Conservation (phyloP, 2,329 filamentous ascomycete species). For the Nothopassalora personata region DNA sequence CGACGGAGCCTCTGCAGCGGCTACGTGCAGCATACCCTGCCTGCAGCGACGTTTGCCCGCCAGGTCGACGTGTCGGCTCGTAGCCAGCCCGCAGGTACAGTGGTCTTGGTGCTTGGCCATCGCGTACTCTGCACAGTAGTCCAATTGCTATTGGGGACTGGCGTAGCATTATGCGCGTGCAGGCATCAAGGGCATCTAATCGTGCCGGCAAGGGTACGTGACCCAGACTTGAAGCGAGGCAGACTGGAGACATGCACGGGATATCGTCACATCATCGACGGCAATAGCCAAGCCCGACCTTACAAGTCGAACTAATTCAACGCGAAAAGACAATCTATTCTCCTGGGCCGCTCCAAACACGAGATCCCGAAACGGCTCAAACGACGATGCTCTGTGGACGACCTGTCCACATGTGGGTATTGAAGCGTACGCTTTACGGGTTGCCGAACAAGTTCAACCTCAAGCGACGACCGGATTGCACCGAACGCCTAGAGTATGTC, state of each 20-base stretch:
- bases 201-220: neutral
- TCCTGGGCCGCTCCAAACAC: neutral
- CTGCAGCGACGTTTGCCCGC: conserved; percentile 1
- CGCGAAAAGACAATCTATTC: neutral
- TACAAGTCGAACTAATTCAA: neutral
- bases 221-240: neutral
- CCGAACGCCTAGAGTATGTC: neutral
- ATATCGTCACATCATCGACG: neutral
- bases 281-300: too few relatives aligned
- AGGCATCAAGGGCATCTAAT: neutral
- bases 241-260: neutral
- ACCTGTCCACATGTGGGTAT: conserved; percentile 1
- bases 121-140: neutral
- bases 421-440: neutral
- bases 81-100: neutral
- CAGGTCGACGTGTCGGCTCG: neutral
- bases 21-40: conserved; percentile 1
- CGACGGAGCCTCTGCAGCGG: neutral
- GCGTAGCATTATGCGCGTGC: neutral
- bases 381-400: neutral
- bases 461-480: neutral
- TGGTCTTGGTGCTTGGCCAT: neutral
- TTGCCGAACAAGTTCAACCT: neutral
- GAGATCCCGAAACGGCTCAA: neutral
- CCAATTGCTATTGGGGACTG: neutral